Evolutionary conservation across 2,329 filamentous ascomycete genomes (phyloP), one percentile per base, ranked within the genome.

Genomic region (Colletotrichum destructivum): DNA sequence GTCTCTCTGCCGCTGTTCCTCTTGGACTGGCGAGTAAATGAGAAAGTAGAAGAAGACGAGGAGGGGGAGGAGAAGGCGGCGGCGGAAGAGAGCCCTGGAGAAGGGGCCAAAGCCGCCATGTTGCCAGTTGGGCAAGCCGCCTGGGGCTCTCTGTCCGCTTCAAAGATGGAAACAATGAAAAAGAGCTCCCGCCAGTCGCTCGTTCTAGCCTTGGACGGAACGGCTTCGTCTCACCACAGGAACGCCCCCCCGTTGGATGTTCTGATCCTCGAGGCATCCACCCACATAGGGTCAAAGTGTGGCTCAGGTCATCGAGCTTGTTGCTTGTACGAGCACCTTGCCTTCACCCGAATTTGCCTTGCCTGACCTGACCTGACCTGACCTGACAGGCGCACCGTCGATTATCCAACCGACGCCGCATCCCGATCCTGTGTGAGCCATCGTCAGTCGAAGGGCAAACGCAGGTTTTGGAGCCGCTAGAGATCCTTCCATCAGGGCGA

Each of bases 121-220:
- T 35, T 35, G 31, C 8, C 8, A 35, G 38, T 59, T 63, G 38
- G 59, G 51, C 38, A 56, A 26, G 21, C 54, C 23, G 35, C 54
- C 38, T 15, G 23, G 23, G 38, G 44, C 26, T 54, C 26, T 54
- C 15, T 26, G 44, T 23, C n/a, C 42, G n/a, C 5, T 38, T 54
- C 46, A 60, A 59, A 59, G 47, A 60, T 23, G 3, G 40, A 40
- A 38, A 66, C 66, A 54, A 62, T 55, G 65, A 40, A 46, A 62
- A 62, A 38, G 38, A n/a, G 31, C 40, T 13, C 26, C 40, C 26
- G 18, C 38, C 31, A n/a, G 38, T 52, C 38, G 12, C 31, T 31
- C 21, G 21, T 31, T 13, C 38, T 15, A n/a, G 44, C 15, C 16
- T 21, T 16, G 40, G 40, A 18, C 15, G 21, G 7, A 35, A 60